Evolutionary conservation across 495 filamentous ascomycete species (phyloP), one percentile per base, ranked within the genome.

Genomic region (Penicillium angulare): DNA sequence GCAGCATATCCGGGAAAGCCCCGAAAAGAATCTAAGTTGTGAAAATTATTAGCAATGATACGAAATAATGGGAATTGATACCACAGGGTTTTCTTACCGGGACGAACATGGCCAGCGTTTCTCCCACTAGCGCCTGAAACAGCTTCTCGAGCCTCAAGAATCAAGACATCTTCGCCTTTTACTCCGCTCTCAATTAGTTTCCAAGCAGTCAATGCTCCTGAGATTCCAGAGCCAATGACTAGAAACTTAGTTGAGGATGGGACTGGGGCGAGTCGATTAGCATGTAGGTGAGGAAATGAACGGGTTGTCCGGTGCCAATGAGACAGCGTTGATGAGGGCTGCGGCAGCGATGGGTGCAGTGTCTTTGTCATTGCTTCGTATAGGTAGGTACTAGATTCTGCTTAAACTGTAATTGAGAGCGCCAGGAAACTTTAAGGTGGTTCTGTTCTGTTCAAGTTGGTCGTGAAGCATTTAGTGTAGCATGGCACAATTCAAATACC

Each of bases 51-150:
- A 33, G 5, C 2, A 17, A 7, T 31, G 7, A 5, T 7, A 16
- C 2, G 40, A 29, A 12, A 43, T 16, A 7, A 20, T 1, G 5
- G 40, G 21, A 26, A 35, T 22, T 35, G 29, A 23, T 3, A 10
- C n/a, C 22, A 10, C 7, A 26, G 8, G 18, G 15, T 6, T 8
- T 16, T 15, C 23, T 20, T 34, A 55, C 52, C 47, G 15, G 52
- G 52, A 39, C 52, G 52, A 32, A 55, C 50, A 24, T 55, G 52
- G 10, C 52, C 52, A 3, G 52, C 52, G 15, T 55, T 55, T 21
- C 52, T 29, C 12, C 39, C 52, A 45, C 52, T 55, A 6, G 52
- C 52, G 8, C 52, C 52, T 3, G 52, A 55, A 3, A 55, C 46
- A 29, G 52, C 52, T 26, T 55, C 52, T 43, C 52, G 39, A 16